Conservation (phyloP, 306 rosid genomes). For the Quercus agrifolia region DNA sequence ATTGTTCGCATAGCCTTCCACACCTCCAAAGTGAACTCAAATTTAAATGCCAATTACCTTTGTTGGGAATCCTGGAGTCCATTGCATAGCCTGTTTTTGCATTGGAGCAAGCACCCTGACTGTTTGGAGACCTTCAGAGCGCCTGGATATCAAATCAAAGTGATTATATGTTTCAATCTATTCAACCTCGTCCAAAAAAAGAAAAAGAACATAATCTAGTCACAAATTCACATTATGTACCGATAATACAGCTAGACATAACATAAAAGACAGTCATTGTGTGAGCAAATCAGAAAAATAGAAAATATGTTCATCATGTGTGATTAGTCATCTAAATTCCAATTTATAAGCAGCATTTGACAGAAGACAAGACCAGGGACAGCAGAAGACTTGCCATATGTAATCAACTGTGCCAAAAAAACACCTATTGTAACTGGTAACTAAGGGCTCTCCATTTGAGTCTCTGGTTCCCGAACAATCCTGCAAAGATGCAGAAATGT, state of each 20-base stretch:
- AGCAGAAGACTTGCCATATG: conserved; percentile 64
- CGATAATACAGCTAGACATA: not conserved
- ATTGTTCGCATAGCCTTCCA: conserved; percentile 2
- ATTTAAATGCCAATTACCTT: conserved; percentile 45
- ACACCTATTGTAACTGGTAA: conserved; percentile 73
- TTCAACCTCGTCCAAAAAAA: conserved; percentile 5
- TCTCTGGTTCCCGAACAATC: conserved; percentile 69
- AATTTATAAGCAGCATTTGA: conserved; percentile 17
- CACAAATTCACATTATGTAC: conserved; percentile 4
- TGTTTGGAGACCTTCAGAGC: conserved; percentile 86
- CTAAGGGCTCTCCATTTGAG: conserved; percentile 77
- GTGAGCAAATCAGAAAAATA: not conserved
- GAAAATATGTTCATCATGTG: not conserved
- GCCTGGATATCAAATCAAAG: conserved; percentile 48
- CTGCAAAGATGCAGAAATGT: conserved; percentile 34
- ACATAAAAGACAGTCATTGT: not conserved
- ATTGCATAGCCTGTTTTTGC: conserved; percentile 65
- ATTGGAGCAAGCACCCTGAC: conserved; percentile 87
- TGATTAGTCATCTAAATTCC: not conserved
- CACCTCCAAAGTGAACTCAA: not conserved
- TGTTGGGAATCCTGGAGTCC: conserved; percentile 87
- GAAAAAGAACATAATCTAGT: conserved; percentile 2
- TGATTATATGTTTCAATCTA: conserved; percentile 12
- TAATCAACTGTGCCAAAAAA: conserved; percentile 90
- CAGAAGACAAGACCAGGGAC: conserved; percentile 1